phyloP scores from a whole-genome alignment of 495 filamentous ascomycete species.

The Annulohypoxylon nitens region DNA sequence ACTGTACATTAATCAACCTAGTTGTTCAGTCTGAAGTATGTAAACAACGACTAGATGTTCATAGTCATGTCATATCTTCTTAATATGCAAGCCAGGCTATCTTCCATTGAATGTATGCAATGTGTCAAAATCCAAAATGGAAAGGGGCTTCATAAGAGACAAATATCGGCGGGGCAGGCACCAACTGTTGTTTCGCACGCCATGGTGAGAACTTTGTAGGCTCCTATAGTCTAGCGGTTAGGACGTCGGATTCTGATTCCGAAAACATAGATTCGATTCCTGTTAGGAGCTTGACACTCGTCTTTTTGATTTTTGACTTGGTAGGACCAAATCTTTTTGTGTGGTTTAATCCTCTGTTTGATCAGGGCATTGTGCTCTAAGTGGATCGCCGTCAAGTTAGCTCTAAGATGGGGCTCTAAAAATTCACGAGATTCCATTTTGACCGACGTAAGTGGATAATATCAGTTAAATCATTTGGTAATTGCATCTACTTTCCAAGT shows the following conservation, averaged over 20 bases:
- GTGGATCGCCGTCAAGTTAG: slow-evolving; percentile 20
- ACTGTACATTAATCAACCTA: not conserved
- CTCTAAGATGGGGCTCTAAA: not conserved
- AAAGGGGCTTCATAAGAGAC: not conserved
- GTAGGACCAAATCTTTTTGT: not conserved
- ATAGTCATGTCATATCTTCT: not conserved
- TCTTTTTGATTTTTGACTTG: not conserved
- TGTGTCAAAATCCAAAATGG: not conserved
- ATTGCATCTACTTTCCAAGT: not conserved
- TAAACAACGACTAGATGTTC: not conserved
- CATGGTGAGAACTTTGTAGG: not conserved
- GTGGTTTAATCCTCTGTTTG: not conserved
- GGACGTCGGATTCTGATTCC: slow-evolving; percentile 48
- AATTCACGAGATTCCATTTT: not conserved
- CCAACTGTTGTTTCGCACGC: not conserved
- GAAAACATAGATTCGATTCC: slow-evolving; percentile 44
- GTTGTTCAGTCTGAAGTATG: not conserved
- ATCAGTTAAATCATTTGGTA: not conserved
- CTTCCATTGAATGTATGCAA: not conserved
- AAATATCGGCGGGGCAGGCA: not conserved
- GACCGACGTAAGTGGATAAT: slow-evolving; percentile 3
- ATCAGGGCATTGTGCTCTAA: slow-evolving; percentile 30
- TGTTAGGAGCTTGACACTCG: slow-evolving; percentile 34
- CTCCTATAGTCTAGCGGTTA: slow-evolving; percentile 47
- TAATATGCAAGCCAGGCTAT: not conserved